Evolutionary conservation across 495 filamentous ascomycete genomes (phyloP), one percentile per base, ranked within the genome.

Genomic region (Bryoglossum gracile): DNA sequence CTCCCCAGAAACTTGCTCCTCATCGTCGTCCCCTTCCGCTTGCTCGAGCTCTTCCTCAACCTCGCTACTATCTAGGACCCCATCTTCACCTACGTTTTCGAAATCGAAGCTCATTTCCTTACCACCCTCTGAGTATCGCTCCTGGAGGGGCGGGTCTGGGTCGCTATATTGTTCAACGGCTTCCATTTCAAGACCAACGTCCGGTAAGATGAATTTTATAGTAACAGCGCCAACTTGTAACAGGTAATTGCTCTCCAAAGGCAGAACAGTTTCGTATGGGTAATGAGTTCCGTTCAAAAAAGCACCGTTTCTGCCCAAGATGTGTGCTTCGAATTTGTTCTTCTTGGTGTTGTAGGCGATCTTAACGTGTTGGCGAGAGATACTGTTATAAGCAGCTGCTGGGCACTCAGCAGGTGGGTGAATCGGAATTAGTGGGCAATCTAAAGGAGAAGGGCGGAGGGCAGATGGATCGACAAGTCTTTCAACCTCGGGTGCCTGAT

Each of bases 311-410:
- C 82, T 78, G 43, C 91, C 89, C 57, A 91, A 68, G 3, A 94
- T 80, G 32, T 83, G 72, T 56, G 92, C 78, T 59, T 94, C 83
- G 51, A 90, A 98, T 11, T 82, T 63, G 45, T 81, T 75, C 51
- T 75, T 76, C 17, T 81, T 74, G 50, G 81, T 81, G 57, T 91
- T 89, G 63, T 87, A 97, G 10, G 78, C 65, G 44, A 98, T 89
- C 58, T 80, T 83, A 28, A 89, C 77, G 63, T 98, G 92, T 59
- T 84, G 74, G 32, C 91, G 77, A 4, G 90, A 95, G 28, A 97
- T 96, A 19, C 78, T 81, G 44, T 83, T 84, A 40, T 68, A 81
- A 40, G 74, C 77, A 42, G 73, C 75, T 35, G 75, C 68, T 24
- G 81, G 81, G 51, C 70, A 65, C 19, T 65, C 62, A 4, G 77